A percentile compares a stretch with the other conserved stretches of the same genome.
Evolutionary conservation across 345 rosid genomes (phyloP).

Genomic region (Erucastrum elatum): DNA sequence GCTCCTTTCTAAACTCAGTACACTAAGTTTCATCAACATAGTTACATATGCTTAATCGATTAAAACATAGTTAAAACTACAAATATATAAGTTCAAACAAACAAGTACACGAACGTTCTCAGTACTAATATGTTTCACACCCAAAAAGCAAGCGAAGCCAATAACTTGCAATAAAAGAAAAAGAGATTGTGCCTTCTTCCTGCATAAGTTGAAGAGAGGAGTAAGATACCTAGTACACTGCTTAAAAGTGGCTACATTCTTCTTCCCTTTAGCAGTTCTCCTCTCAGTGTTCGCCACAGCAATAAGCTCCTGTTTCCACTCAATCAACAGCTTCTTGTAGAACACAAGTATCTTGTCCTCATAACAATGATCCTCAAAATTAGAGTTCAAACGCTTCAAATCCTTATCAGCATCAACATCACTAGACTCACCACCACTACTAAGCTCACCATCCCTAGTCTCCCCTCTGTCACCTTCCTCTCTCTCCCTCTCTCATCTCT

Average conservation of each 20-base stretch:
- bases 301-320: no score
- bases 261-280: no score
- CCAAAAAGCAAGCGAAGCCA: conserved; percentile 1
- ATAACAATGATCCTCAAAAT: conserved; percentile 78
- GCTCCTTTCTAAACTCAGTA: no score
- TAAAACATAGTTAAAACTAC: no score
- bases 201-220: conserved; percentile 23
- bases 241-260: no score
- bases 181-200: conserved; percentile 64
- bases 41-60: no score
- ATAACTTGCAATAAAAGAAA: neutral
- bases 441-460: conserved; percentile 77
- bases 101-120: neutral
- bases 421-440: no score
- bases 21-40: no score
- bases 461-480: conserved; percentile 70
- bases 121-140: neutral
- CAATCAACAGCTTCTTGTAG: conserved; percentile 41
- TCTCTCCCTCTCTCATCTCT: conserved; percentile 68
- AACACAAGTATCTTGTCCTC: conserved; percentile 94
- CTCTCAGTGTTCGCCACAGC: no score
- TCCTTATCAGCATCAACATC: conserved; percentile 81
- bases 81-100: neutral
- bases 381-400: no score
- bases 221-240: no score